These are phyloP conservation scores for Schrenkiella parvula DNA, from an alignment of 345 rosid species.

Conservation along the genomic window DNA sequence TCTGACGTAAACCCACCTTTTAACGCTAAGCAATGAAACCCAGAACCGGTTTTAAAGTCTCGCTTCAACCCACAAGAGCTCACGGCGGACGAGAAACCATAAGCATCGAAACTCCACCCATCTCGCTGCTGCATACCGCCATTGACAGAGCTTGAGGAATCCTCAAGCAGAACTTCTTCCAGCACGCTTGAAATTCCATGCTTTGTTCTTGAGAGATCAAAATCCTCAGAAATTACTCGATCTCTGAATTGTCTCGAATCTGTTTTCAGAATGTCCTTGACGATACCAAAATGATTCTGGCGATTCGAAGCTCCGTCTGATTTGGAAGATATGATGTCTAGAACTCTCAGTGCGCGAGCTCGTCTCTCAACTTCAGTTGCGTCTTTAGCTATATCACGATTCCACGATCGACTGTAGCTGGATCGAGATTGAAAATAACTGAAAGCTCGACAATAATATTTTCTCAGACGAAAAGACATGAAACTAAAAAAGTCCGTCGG, in stretches of 20 bases:
- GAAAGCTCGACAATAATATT: not conserved
- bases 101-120: conserved; percentile 34
- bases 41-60: conserved; percentile 49
- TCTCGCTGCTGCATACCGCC: not conserved
- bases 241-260: conserved; percentile 29
- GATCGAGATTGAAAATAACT: conserved; percentile 17
- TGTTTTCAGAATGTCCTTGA: conserved; percentile 45
- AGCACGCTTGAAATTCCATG: conserved; percentile 30
- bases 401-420: conserved; percentile 27
- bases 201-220: not conserved
- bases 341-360: conserved; percentile 47
- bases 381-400: conserved; percentile 23
- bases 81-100: conserved; percentile 52
- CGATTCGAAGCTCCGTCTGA: not conserved
- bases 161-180: conserved; percentile 33
- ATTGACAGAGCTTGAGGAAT: conserved; percentile 5
- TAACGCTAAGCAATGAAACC: conserved; percentile 57
- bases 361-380: conserved; percentile 27
- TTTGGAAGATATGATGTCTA: conserved; percentile 46
- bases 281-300: conserved; percentile 49
- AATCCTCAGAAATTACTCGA: conserved; percentile 1
- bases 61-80: conserved; percentile 52
- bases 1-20: conserved; percentile 51
- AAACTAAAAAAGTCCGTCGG: not conserved
- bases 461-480: conserved; percentile 33